These are phyloP conservation scores for Buddleja alternifolia DNA, from an alignment of 257 asterid genomes.

Conservation along the genomic window DNA sequence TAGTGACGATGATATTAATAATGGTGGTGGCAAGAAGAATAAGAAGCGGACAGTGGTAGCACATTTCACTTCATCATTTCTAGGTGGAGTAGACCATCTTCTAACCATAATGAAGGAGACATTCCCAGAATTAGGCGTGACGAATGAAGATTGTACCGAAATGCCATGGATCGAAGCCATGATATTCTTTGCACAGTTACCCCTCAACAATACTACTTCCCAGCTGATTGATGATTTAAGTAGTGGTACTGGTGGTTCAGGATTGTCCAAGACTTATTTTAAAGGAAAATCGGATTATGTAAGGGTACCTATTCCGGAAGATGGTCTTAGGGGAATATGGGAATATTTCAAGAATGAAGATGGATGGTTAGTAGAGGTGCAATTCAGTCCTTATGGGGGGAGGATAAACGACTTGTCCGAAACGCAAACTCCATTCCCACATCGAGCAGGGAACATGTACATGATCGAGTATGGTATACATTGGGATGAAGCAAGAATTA, in stretches of 20 bases:
- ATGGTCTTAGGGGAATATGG: conserved; percentile 44
- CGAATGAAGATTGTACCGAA: conserved; percentile 38
- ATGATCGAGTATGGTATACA: conserved; percentile 34
- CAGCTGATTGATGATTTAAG: too few relatives aligned
- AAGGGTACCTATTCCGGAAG: conserved; percentile 33
- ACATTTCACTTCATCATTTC: conserved; percentile 36
- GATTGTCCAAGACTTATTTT: neutral
- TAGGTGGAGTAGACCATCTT: conserved; percentile 38
- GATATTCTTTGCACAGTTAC: conserved; percentile 34
- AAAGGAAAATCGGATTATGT: conserved; percentile 54
- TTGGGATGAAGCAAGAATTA: neutral
- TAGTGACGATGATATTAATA: neutral
- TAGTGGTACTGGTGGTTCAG: too few relatives aligned
- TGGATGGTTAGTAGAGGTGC: neutral
- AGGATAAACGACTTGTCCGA: conserved; percentile 28
- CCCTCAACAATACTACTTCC: neutral
- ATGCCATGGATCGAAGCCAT: conserved; percentile 52
- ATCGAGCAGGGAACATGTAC: conserved; percentile 37
- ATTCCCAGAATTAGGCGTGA: conserved; percentile 48
- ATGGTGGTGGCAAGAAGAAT: neutral
- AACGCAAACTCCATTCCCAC: conserved; percentile 46
- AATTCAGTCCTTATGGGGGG: conserved; percentile 48
- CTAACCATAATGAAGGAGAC: conserved; percentile 37
- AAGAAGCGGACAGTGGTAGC: conserved; percentile 37
- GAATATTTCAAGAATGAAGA: conserved; percentile 25